Evolutionary conservation across 169 alveolate genomes (phyloP).

Genomic region (Theileria orientalis): DNA sequence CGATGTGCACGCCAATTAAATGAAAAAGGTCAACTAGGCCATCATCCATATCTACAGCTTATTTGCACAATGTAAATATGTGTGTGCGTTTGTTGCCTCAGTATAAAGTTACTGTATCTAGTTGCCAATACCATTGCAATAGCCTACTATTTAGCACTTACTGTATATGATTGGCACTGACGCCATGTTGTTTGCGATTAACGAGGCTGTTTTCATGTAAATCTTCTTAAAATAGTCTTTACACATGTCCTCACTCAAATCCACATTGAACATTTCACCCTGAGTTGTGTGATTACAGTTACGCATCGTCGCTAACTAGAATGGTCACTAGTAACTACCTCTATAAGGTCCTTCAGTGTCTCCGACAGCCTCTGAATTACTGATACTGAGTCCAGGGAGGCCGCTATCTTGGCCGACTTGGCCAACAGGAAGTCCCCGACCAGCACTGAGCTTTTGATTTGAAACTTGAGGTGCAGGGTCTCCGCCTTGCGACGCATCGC

Average conservation of each 20-base stretch:
- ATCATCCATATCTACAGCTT: constrained; percentile 44
- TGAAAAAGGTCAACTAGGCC: constrained; percentile 52
- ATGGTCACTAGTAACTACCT: constrained; percentile 63
- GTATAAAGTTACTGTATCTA: too few species aligned
- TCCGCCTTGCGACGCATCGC: constrained; percentile 69
- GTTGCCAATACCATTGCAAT: too few species aligned
- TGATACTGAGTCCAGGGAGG: constrained; percentile 57
- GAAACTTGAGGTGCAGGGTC: constrained; percentile 72
- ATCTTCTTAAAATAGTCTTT: constrained; percentile 66
- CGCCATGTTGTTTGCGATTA: constrained; percentile 59
- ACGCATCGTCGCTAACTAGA: neutral
- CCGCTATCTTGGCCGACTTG: constrained; percentile 58
- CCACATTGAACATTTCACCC: constrained; percentile 1
- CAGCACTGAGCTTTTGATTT: constrained; percentile 72
- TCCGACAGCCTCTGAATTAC: constrained; percentile 60
- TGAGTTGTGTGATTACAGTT: neutral
- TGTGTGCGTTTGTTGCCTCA: too few species aligned
- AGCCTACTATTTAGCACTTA: too few species aligned
- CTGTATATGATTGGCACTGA: too few species aligned
- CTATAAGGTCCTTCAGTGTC: constrained; percentile 70
- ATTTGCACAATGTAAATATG: too few species aligned
- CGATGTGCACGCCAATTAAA: constrained; percentile 82
- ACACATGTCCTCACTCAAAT: constrained; percentile 18
- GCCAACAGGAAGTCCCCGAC: constrained; percentile 78
- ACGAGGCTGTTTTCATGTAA: constrained; percentile 75